Evolutionary conservation across 1,284 basidiomycete genomes (phyloP).

Genomic region (Veloporphyrellus conicus): DNA sequence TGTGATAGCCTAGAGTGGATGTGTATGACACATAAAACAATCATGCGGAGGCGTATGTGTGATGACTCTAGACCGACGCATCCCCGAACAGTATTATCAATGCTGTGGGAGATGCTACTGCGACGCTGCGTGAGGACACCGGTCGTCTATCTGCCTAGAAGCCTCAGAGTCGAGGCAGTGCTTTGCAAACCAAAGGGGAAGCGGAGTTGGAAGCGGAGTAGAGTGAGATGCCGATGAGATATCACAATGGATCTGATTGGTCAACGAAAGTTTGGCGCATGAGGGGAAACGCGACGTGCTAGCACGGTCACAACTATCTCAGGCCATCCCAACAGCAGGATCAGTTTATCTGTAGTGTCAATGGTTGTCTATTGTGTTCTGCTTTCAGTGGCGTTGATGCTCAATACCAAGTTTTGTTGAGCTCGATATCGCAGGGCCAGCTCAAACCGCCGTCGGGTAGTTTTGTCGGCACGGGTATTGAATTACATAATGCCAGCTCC

Average conservation of each 20-base stretch:
- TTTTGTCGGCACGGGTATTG: not conserved
- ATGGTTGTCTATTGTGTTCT: too few species aligned
- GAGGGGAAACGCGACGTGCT: not conserved
- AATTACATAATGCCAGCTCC: constrained; percentile 22
- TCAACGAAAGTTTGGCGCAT: not conserved
- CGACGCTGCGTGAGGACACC: too few species aligned
- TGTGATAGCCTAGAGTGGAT: too few species aligned
- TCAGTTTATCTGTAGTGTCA: too few species aligned
- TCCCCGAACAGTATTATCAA: too few species aligned
- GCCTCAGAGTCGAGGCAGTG: not conserved
- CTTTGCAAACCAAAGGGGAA: not conserved
- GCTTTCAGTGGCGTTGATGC: too few species aligned
- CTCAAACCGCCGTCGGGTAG: not conserved
- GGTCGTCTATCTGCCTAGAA: too few species aligned
- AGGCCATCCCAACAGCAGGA: not conserved
- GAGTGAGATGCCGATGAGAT: constrained; percentile 2
- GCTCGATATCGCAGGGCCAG: not conserved
- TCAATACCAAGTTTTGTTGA: not conserved
- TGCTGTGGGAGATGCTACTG: not conserved
- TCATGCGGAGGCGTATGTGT: too few species aligned
- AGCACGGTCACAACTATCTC: too few species aligned
- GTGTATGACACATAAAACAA: too few species aligned
- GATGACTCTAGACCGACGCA: too few species aligned
- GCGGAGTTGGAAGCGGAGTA: constrained; percentile 1
- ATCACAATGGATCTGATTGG: constrained; percentile 2